Conservation (phyloP, 1,284 basidiomycete species). For the Ustilago lituana region DNA sequence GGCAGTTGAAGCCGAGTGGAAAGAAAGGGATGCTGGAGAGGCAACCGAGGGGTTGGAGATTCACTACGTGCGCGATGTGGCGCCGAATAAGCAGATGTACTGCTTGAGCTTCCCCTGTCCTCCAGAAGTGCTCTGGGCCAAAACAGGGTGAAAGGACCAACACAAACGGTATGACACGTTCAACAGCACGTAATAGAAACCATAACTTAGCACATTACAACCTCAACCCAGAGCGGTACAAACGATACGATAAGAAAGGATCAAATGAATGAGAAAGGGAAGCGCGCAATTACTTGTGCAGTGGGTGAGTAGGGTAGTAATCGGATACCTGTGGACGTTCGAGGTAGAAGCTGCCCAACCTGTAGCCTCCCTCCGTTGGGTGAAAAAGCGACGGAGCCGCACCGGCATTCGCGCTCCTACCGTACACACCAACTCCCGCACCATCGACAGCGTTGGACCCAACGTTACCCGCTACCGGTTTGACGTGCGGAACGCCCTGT, state of each 20-base stretch:
- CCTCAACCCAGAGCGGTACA: too few relatives aligned
- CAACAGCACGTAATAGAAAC: too few relatives aligned
- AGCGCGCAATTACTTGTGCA: not conserved
- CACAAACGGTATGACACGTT: too few relatives aligned
- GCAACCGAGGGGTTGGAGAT: constrained; percentile 68
- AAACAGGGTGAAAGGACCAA: not conserved
- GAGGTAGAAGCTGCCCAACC: constrained; percentile 26
- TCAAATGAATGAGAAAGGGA: not conserved
- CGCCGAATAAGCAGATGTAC: constrained; percentile 98
- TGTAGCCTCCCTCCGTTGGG: constrained; percentile 24
- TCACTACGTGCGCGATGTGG: constrained; percentile 88
- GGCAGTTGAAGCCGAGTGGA: constrained; percentile 2
- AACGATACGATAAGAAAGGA: not conserved
- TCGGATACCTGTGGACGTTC: constrained; percentile 16
- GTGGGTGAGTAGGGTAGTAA: constrained; percentile 5
- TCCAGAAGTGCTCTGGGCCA: constrained; percentile 57
- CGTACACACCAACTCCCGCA: not conserved
- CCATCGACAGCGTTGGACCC: not conserved
- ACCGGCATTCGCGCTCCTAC: constrained; percentile 2
- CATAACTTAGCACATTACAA: too few relatives aligned
- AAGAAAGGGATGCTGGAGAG: not conserved
- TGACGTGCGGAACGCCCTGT: not conserved
- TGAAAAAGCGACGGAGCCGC: constrained; percentile 18
- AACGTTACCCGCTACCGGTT: not conserved
- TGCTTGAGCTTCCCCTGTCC: constrained; percentile 92